Conservation (phyloP, 495 filamentous ascomycete genomes). For the Lindgomyces ingoldianus region DNA sequence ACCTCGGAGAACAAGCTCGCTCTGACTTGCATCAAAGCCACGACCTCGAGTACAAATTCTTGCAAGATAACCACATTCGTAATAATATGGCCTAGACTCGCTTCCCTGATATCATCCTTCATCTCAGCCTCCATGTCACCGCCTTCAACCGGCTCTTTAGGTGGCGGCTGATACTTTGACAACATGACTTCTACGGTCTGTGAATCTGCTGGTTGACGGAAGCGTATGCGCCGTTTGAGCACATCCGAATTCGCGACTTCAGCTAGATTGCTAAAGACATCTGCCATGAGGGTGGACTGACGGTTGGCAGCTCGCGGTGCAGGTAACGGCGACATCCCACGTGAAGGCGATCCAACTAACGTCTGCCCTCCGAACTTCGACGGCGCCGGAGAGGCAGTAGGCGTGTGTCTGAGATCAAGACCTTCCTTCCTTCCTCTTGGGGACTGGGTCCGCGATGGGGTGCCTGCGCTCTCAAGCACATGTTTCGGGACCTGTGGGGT, state of each 20-base stretch:
- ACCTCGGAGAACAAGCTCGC: constrained; percentile 87
- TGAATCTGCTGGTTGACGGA: constrained; percentile 9
- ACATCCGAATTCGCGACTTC: constrained; percentile 10
- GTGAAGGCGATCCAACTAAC: constrained; percentile 18
- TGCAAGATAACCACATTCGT: constrained; percentile 76
- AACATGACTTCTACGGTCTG: constrained; percentile 28
- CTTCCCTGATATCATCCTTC: constrained; percentile 42
- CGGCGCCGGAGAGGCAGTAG: constrained; percentile 27
- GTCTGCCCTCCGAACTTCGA: constrained; percentile 27
- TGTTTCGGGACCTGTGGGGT: constrained; percentile 33
- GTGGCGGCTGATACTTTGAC: constrained; percentile 23
- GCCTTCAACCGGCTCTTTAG: constrained; percentile 1
- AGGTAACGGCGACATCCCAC: constrained; percentile 23
- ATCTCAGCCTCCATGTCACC: constrained; percentile 4
- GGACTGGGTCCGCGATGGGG: constrained; percentile 27
- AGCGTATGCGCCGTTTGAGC: constrained; percentile 29
- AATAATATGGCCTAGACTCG: constrained; percentile 81
- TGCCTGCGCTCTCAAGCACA: constrained; percentile 18
- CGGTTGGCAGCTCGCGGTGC: constrained; percentile 24
- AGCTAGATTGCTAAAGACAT: constrained; percentile 28
- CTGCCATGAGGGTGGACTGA: constrained; percentile 30
- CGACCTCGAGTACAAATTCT: constrained; percentile 86
- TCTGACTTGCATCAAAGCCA: constrained; percentile 81
- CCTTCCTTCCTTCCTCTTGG: constrained; percentile 36
- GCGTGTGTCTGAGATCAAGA: constrained; percentile 16